Evolutionary conservation across 352 stramenopile genomes (phyloP).

Genomic region (Phytophthora foliorum): DNA sequence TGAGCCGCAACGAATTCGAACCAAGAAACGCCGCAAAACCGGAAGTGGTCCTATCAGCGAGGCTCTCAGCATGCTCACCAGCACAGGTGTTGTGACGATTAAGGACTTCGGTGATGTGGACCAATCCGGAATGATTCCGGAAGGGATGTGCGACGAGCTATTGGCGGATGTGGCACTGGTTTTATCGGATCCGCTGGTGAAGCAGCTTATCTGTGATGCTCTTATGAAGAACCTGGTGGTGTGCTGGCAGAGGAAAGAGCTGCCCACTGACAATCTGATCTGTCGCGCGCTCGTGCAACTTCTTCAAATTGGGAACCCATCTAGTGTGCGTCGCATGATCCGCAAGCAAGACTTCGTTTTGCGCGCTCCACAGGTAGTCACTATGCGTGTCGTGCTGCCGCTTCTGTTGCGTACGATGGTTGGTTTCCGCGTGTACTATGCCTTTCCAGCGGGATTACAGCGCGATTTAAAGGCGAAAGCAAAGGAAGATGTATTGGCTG

Average conservation of each 20-base stretch:
- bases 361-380: slow-evolving; percentile 79
- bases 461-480: slow-evolving; percentile 48
- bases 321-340: slow-evolving; percentile 85
- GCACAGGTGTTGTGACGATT: slow-evolving; percentile 63
- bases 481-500: slow-evolving; percentile 60
- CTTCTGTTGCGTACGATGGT: slow-evolving; percentile 75
- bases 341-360: slow-evolving; percentile 88
- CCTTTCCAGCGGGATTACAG: slow-evolving; percentile 46
- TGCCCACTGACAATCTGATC: slow-evolving; percentile 86
- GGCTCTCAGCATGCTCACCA: slow-evolving; percentile 78
- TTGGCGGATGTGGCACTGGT: slow-evolving; percentile 84
- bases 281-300: slow-evolving; percentile 87
- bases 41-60: slow-evolving; percentile 55
- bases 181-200: slow-evolving; percentile 80
- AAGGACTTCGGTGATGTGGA: slow-evolving; percentile 82
- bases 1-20: slow-evolving; percentile 77
- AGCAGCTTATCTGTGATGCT: slow-evolving; percentile 80
- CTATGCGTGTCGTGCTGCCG: slow-evolving; percentile 83
- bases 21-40: slow-evolving; percentile 82
- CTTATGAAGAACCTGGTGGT: slow-evolving; percentile 74
- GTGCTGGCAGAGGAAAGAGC: slow-evolving; percentile 68
- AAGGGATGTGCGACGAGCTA: slow-evolving; percentile 82
- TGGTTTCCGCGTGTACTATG: slow-evolving; percentile 53
- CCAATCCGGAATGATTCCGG: slow-evolving; percentile 84
- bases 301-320: slow-evolving; percentile 83